Evolutionary conservation across 768 basidiomycete species (phyloP).

Genomic region (Boletus patriciae): DNA sequence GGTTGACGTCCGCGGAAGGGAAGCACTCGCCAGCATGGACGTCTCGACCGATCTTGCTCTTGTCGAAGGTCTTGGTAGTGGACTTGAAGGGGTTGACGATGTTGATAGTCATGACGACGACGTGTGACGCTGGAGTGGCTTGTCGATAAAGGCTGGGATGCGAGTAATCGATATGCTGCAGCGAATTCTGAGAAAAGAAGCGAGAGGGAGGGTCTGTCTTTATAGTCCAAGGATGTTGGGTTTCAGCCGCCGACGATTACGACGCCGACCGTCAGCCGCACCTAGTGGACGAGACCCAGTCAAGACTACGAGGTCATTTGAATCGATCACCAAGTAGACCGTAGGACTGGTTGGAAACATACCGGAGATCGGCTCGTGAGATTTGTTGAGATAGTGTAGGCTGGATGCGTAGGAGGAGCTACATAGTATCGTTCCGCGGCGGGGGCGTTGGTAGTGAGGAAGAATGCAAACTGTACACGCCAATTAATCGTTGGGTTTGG

Average conservation of each 20-base stretch:
- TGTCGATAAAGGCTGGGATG: background rate
- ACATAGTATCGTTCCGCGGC: background rate
- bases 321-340: background rate
- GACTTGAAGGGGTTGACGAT: slow-evolving; percentile 15
- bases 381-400: background rate
- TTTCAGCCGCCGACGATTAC: slow-evolving; percentile 6
- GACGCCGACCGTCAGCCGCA: slow-evolving; percentile 18
- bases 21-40: background rate
- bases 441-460: background rate
- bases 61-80: background rate
- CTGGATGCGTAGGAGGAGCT: background rate
- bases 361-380: background rate
- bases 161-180: slow-evolving; percentile 1
- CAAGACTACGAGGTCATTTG: background rate
- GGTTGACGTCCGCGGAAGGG: background rate
- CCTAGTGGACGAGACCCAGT: background rate
- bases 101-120: slow-evolving; percentile 14
- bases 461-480: background rate
- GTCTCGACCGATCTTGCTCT: slow-evolving; percentile 1
- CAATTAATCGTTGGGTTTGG: background rate
- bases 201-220: background rate
- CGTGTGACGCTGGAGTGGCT: background rate
- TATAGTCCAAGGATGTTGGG: slow-evolving; percentile 9
- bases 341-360: slow-evolving; percentile 4
- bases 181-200: background rate